These are phyloP conservation scores for Halteria grandinella DNA, from an alignment of 73 alveolate genomes.

Conservation along the genomic window DNA sequence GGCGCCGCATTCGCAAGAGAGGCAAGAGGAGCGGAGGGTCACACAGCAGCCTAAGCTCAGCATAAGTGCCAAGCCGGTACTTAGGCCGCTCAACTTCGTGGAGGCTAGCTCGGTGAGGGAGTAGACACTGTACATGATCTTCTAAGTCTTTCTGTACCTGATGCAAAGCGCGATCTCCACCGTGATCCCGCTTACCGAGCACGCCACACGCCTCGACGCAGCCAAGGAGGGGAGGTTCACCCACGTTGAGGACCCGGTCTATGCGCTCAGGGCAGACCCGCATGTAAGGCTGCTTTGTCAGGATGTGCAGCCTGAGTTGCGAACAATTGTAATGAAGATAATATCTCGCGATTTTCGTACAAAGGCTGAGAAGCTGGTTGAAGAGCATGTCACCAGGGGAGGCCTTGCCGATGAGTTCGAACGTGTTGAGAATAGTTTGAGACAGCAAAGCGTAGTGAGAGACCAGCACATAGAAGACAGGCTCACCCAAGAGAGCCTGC, in stretches of 20 bases:
- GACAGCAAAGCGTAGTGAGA: too few species aligned
- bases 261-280: neutral
- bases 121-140: conserved; percentile 4
- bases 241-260: conserved; percentile 10
- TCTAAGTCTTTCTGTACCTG: neutral
- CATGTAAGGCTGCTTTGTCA: conserved; percentile 2
- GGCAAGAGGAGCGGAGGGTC: conserved; percentile 5
- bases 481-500: too few species aligned
- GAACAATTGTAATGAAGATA: neutral
- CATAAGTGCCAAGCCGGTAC: conserved; percentile 2
- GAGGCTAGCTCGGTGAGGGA: neutral
- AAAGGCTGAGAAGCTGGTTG: conserved; percentile 11
- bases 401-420: too few species aligned
- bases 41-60: conserved; percentile 14
- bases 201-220: neutral
- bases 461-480: too few species aligned
- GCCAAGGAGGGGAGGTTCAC: conserved; percentile 23
- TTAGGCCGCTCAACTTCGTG: conserved; percentile 16
- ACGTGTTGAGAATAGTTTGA: too few species aligned
- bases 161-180: neutral
- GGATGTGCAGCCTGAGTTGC: neutral
- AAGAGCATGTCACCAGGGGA: neutral
- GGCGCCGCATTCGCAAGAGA: too few species aligned
- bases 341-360: neutral
- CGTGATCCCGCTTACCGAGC: neutral